Evolutionary conservation across 148 eudicot species (phyloP).

Genomic region (Fallopia convolvulus): DNA sequence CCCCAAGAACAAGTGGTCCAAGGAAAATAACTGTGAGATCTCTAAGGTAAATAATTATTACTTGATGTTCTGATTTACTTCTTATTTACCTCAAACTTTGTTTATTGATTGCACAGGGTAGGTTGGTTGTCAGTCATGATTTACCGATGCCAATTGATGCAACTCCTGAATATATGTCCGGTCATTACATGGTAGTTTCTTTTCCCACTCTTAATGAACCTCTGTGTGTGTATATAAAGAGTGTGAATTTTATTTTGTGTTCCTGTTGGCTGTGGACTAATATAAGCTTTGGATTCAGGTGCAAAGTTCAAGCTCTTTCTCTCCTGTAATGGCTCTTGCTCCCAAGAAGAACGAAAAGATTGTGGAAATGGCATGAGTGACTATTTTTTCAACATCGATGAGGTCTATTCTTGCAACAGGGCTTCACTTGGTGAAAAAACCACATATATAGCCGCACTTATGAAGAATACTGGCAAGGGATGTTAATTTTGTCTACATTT

Average conservation of each 20-base stretch:
- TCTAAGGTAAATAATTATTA: slow-evolving; percentile 47
- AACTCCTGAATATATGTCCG: slow-evolving; percentile 91
- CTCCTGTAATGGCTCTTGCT: slow-evolving; percentile 93
- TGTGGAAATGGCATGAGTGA: slow-evolving; percentile 89
- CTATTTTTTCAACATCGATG: not conserved
- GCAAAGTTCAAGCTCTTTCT: slow-evolving; percentile 82
- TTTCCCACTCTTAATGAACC: not conserved
- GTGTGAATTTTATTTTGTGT: slow-evolving; percentile 40
- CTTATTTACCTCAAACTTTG: not conserved
- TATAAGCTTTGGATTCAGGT: slow-evolving; percentile 43
- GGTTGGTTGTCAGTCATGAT: slow-evolving; percentile 59
- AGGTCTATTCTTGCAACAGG: slow-evolving; percentile 28
- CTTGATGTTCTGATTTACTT: not conserved
- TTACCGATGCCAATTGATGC: slow-evolving; percentile 96
- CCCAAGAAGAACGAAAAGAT: slow-evolving; percentile 82
- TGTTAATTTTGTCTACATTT: not conserved
- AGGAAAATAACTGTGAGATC: too few species aligned
- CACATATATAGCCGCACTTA: slow-evolving; percentile 77
- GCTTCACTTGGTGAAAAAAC: slow-evolving; percentile 99
- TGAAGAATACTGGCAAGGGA: slow-evolving; percentile 79
- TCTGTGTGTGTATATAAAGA: not conserved
- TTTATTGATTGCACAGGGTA: slow-evolving; percentile 48
- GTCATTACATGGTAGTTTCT: slow-evolving; percentile 81
- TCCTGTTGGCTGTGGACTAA: slow-evolving; percentile 29
- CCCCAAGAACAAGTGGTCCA: slow-evolving; percentile 71